These are phyloP conservation scores for Gomphus sp. DNA, from an alignment of 1,284 basidiomycete genomes.

Conservation along the genomic window DNA sequence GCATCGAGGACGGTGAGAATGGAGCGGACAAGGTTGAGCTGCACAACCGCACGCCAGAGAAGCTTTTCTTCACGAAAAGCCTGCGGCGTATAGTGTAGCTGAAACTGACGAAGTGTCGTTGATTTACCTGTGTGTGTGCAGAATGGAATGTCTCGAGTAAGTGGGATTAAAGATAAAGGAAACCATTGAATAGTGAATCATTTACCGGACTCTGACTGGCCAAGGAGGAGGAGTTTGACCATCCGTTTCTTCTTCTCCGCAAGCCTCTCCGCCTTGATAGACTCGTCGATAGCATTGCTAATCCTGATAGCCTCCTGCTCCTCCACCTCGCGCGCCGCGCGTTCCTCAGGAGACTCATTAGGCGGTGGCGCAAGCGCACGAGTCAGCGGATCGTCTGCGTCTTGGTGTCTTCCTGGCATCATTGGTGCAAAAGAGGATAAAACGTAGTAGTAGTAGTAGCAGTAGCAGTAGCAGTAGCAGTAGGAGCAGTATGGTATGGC, in stretches of 20 bases:
- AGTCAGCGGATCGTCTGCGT: slow-evolving; percentile 47
- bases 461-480: no score
- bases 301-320: slow-evolving; percentile 47
- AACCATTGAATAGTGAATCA: neutral
- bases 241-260: slow-evolving; percentile 49
- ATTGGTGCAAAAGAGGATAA: neutral
- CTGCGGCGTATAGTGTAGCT: slow-evolving; percentile 40
- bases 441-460: no score
- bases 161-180: neutral
- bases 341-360: slow-evolving; percentile 48
- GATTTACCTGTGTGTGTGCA: slow-evolving; percentile 46
- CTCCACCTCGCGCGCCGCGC: slow-evolving; percentile 28
- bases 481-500: no score
- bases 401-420: neutral
- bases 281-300: slow-evolving; percentile 58
- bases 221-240: slow-evolving; percentile 57
- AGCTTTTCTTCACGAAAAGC: slow-evolving; percentile 47
- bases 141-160: no score
- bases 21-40: slow-evolving; percentile 71
- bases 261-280: slow-evolving; percentile 51
- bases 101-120: slow-evolving; percentile 52
- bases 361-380: slow-evolving; percentile 49
- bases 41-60: slow-evolving; percentile 70
- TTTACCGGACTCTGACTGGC: slow-evolving; percentile 63
- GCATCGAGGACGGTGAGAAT: slow-evolving; percentile 65